A percentile compares a stretch with the other conserved stretches of the same genome.
These are phyloP conservation scores for Hypholoma sublateritium DNA, from an alignment of 768 basidiomycete genomes.

Conservation along the genomic window DNA sequence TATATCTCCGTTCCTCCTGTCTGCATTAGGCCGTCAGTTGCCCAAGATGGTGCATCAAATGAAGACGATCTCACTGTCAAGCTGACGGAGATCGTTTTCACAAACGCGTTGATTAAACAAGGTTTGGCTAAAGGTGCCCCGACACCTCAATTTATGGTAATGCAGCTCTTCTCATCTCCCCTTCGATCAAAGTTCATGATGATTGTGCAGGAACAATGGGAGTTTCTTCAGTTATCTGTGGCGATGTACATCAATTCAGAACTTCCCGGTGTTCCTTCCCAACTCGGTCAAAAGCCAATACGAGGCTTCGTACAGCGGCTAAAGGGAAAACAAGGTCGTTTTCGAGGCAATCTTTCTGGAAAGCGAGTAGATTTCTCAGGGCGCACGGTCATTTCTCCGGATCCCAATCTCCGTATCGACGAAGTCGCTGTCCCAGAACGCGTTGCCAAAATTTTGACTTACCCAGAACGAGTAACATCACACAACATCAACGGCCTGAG, in stretches of 20 bases:
- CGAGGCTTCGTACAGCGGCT: conserved; percentile 97
- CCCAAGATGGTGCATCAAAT: conserved; percentile 96
- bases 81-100: conserved; percentile 93
- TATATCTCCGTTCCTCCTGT: conserved; percentile 98
- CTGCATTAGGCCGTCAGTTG: conserved; percentile 95
- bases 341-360: conserved; percentile 96
- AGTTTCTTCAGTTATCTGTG: conserved; percentile 90
- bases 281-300: conserved; percentile 90
- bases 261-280: conserved; percentile 86
- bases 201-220: conserved; percentile 87
- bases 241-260: conserved; percentile 99
- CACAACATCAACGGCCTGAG: conserved; percentile 84
- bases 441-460: conserved; percentile 92
- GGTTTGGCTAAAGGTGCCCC: conserved; percentile 86
- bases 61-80: conserved; percentile 99
- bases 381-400: conserved; percentile 97
- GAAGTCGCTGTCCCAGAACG: conserved; percentile 97
- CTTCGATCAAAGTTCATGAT: not conserved
- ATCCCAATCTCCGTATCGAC: conserved; percentile 98
- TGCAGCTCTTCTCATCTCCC: not conserved
- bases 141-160: conserved; percentile 86
- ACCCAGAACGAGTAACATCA: conserved; percentile 90
- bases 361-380: conserved; percentile 99
- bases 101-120: conserved; percentile 89
- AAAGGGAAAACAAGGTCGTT: conserved; percentile 98